Conservation (phyloP, 2,329 filamentous ascomycete genomes). For the Furcasterigmium sp. region DNA sequence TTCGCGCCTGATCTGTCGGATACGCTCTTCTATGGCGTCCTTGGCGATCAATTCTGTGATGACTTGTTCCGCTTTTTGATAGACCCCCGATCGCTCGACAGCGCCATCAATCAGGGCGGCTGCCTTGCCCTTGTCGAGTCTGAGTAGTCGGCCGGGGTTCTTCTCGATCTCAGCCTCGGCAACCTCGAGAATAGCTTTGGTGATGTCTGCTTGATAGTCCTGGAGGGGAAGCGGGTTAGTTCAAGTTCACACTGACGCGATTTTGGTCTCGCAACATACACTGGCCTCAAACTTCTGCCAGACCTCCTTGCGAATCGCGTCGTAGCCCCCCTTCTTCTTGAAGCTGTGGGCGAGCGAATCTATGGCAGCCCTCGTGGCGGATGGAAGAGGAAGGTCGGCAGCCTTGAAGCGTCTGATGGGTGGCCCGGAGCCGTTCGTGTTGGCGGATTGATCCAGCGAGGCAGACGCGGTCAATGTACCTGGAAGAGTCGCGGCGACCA, state of each 20-base stretch:
- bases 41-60: slow-evolving; percentile 62
- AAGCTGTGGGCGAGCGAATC: slow-evolving; percentile 73
- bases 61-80: slow-evolving; percentile 63
- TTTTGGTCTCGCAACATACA: slow-evolving; percentile 48
- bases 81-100: slow-evolving; percentile 70
- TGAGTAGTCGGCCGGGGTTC: slow-evolving; percentile 65
- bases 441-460: no score
- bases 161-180: slow-evolving; percentile 71
- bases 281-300: slow-evolving; percentile 70
- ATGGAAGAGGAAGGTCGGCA: slow-evolving; percentile 68
- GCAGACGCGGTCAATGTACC: no score
- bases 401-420: slow-evolving; percentile 56
- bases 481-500: no score
- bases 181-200: slow-evolving; percentile 61
- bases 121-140: slow-evolving; percentile 68
- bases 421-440: no score
- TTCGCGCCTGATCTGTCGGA: slow-evolving; percentile 61
- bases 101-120: slow-evolving; percentile 73
- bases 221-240: slow-evolving; percentile 22
- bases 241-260: no score
- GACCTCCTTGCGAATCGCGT: slow-evolving; percentile 69
- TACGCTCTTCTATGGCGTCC: slow-evolving; percentile 60
- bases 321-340: slow-evolving; percentile 83
- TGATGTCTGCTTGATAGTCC: slow-evolving; percentile 66
- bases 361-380: slow-evolving; percentile 67